These are phyloP conservation scores for Kodamaea hsintzibuensis DNA, from an alignment of 805 yeast species.

Conservation along the genomic window DNA sequence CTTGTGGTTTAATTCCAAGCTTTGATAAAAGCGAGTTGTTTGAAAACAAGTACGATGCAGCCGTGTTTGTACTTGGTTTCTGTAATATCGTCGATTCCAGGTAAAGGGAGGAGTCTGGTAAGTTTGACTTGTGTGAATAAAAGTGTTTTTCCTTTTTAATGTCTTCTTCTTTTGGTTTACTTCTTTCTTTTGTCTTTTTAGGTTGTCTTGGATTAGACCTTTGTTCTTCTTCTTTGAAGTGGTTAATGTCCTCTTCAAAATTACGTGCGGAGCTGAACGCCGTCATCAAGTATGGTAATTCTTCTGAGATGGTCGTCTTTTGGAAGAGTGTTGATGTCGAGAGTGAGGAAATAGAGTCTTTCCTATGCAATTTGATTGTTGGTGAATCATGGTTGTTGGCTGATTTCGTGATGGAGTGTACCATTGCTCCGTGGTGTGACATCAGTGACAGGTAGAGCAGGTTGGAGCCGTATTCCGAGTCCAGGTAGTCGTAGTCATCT, in stretches of 20 bases:
- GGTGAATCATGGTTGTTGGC: slow-evolving; percentile 4
- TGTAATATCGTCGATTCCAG: slow-evolving; percentile 33
- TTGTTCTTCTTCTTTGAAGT: slow-evolving; percentile 21
- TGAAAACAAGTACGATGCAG: slow-evolving; percentile 33
- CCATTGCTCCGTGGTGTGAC: slow-evolving; percentile 31
- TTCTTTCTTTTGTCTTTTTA: slow-evolving; percentile 3
- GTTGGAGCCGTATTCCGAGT: slow-evolving; percentile 27
- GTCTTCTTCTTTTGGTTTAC: slow-evolving; percentile 1
- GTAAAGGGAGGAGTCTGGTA: slow-evolving; percentile 36
- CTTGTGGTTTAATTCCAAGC: slow-evolving; percentile 44
- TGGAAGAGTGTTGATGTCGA: slow-evolving; percentile 41
- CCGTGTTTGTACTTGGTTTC: slow-evolving; percentile 18
- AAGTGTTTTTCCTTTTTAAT: slow-evolving; percentile 15
- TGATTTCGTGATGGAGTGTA: slow-evolving; percentile 40
- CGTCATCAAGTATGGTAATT: slow-evolving; percentile 62
- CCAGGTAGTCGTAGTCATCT: slow-evolving; percentile 22
- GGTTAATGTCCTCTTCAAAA: slow-evolving; percentile 49
- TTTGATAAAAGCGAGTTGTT: slow-evolving; percentile 38
- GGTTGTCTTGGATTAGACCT: not conserved
- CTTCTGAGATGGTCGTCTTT: slow-evolving; percentile 58
- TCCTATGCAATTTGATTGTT: slow-evolving; percentile 14
- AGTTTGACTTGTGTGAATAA: slow-evolving; percentile 24
- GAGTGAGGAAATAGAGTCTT: slow-evolving; percentile 29
- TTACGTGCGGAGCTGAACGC: slow-evolving; percentile 67
- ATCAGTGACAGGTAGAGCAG: slow-evolving; percentile 22